A percentile compares a stretch with the other conserved stretches of the same genome.
Conservation (phyloP, 257 asterid species). For the Linderniella brevidens region DNA sequence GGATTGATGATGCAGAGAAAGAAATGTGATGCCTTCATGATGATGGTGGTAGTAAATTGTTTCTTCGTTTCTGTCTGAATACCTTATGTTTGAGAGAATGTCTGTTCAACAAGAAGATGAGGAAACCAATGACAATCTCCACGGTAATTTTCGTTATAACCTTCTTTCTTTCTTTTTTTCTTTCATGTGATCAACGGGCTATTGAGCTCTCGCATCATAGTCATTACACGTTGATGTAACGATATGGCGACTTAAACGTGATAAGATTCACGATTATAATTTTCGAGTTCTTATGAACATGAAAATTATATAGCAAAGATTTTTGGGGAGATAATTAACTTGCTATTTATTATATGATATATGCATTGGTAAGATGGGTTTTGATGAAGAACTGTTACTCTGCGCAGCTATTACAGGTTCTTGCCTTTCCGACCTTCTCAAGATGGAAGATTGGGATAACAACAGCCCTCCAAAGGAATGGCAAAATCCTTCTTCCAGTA, state of each 20-base stretch:
- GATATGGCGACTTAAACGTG: too few species aligned
- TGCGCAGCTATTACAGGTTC: conserved; percentile 24
- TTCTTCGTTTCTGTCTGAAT: conserved; percentile 16
- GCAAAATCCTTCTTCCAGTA: conserved; percentile 21
- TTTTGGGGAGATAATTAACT: too few species aligned
- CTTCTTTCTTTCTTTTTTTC: background rate
- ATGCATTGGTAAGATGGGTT: background rate
- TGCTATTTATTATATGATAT: background rate
- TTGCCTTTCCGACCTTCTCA: conserved; percentile 43
- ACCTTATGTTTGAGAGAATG: conserved; percentile 14
- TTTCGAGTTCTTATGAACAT: too few species aligned
- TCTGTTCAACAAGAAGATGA: conserved; percentile 21
- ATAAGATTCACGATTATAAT: too few species aligned
- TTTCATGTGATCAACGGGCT: background rate
- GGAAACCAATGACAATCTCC: conserved; percentile 12
- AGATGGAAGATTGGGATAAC: conserved; percentile 18
- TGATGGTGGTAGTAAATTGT: background rate
- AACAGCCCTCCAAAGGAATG: conserved; percentile 15
- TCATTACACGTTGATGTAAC: too few species aligned
- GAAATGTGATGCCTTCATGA: too few species aligned
- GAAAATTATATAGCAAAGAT: too few species aligned
- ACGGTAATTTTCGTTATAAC: conserved; percentile 10
- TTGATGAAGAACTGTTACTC: background rate
- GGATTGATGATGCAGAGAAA: too few species aligned
- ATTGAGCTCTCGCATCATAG: too few species aligned